phyloP scores from a whole-genome alignment of 805 yeast species.

The Nakazawaea ambrosiae region DNA sequence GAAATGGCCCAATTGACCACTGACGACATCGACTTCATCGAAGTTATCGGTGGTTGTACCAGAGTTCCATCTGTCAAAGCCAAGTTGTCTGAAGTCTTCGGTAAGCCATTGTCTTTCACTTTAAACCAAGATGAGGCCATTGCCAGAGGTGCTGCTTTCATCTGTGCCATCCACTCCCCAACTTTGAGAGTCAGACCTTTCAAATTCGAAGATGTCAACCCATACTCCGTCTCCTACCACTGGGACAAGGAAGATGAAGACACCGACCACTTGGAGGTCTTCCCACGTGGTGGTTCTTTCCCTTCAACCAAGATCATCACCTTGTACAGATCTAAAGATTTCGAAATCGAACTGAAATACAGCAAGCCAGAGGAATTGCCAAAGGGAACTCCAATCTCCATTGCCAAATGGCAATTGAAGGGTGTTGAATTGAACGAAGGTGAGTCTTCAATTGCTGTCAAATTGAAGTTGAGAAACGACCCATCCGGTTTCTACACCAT shows the following conservation, averaged over 20 bases:
- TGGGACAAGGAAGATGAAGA: constrained; percentile 96
- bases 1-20: constrained; percentile 66
- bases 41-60: constrained; percentile 96
- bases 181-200: constrained; percentile 97
- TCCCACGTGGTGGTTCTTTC: constrained; percentile 88
- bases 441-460: constrained; percentile 72
- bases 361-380: constrained; percentile 71
- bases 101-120: constrained; percentile 84
- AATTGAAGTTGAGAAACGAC: constrained; percentile 93
- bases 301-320: constrained; percentile 96
- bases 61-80: constrained; percentile 93
- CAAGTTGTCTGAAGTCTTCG: constrained; percentile 71
- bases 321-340: constrained; percentile 84
- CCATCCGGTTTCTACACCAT: constrained; percentile 93
- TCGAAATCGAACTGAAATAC: constrained; percentile 79
- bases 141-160: constrained; percentile 98
- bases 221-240: constrained; percentile 84
- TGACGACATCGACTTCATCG: constrained; percentile 82
- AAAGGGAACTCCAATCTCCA: constrained; percentile 51
- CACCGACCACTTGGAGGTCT: constrained; percentile 87
- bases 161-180: constrained; percentile 98
- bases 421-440: constrained; percentile 82
- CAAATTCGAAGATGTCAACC: constrained; percentile 94
- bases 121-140: constrained; percentile 99
- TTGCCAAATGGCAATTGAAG: constrained; percentile 80